Conservation (phyloP, 768 basidiomycete genomes). For the Trametes cubensis region DNA sequence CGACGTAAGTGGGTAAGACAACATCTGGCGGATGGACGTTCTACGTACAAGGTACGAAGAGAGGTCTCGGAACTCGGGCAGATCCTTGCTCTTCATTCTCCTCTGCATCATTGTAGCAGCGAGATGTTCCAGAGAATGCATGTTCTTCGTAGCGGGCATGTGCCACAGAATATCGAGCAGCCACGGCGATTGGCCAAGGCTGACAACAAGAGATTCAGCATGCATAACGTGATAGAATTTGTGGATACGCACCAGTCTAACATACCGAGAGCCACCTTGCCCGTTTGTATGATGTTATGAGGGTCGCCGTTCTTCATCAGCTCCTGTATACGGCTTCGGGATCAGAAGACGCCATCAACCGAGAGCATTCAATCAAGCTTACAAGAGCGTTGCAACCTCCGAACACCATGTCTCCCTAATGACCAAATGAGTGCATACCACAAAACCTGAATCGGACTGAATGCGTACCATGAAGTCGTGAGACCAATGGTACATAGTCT, state of each 20-base stretch:
- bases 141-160: slow-evolving; percentile 28
- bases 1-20: neutral
- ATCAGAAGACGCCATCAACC: too few relatives aligned
- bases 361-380: too few relatives aligned
- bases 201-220: too few relatives aligned
- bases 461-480: slow-evolving; percentile 35
- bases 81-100: slow-evolving; percentile 18
- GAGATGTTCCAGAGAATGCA: slow-evolving; percentile 22
- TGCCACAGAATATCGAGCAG: slow-evolving; percentile 38
- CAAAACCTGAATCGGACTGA: too few relatives aligned
- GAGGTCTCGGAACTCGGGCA: slow-evolving; percentile 19
- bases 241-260: slow-evolving; percentile 33
- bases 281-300: slow-evolving; percentile 25
- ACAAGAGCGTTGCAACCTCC: slow-evolving; percentile 23
- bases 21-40: neutral
- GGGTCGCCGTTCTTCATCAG: slow-evolving; percentile 33
- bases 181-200: slow-evolving; percentile 37
- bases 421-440: too few relatives aligned
- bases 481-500: slow-evolving; percentile 29
- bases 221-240: too few relatives aligned
- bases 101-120: slow-evolving; percentile 22
- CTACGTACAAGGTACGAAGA: slow-evolving; percentile 30
- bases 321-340: slow-evolving; percentile 25
- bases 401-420: slow-evolving; percentile 21
- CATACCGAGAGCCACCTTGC: slow-evolving; percentile 29